Conservation (phyloP, 2,329 filamentous ascomycete species). For the Penicillium sumatraense region DNA sequence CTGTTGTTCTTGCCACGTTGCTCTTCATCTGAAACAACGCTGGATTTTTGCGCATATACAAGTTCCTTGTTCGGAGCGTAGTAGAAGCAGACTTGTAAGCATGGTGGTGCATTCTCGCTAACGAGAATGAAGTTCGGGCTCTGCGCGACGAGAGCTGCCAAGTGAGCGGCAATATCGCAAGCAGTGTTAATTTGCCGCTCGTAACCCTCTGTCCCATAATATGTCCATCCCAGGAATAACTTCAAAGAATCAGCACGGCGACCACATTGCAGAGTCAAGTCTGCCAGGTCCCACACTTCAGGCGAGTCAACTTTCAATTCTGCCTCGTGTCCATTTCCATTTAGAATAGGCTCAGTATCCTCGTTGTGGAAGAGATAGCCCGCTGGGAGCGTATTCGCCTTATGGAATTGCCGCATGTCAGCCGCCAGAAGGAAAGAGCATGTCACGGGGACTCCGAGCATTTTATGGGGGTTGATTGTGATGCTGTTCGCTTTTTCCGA, state of each 20-base stretch:
- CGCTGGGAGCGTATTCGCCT: slow-evolving; percentile 82
- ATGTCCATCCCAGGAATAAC: slow-evolving; percentile 84
- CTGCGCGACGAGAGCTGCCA: slow-evolving; percentile 64
- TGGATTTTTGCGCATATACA: slow-evolving; percentile 33
- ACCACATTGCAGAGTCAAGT: slow-evolving; percentile 91
- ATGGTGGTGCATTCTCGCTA: slow-evolving; percentile 77
- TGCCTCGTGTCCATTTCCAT: slow-evolving; percentile 20
- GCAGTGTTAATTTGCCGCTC: slow-evolving; percentile 70
- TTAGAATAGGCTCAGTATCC: slow-evolving; percentile 43
- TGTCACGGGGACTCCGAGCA: slow-evolving; percentile 88
- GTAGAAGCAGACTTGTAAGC: slow-evolving; percentile 95
- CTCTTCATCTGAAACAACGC: slow-evolving; percentile 37
- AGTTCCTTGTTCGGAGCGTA: slow-evolving; percentile 66
- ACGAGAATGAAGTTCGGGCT: slow-evolving; percentile 71
- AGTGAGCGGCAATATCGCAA: slow-evolving; percentile 70
- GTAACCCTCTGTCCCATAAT: slow-evolving; percentile 81
- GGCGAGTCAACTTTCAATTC: slow-evolving; percentile 39
- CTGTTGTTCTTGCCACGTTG: slow-evolving; percentile 55
- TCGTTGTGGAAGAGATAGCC: slow-evolving; percentile 79
- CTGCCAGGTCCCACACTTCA: slow-evolving; percentile 86
- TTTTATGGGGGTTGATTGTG: slow-evolving; percentile 94
- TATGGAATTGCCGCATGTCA: slow-evolving; percentile 77
- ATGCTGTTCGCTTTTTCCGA: slow-evolving; percentile 77
- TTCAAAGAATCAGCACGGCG: slow-evolving; percentile 85
- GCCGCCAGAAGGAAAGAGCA: slow-evolving; percentile 85